Base-by-base conservation (phyloP, 345 rosid genomes). In the Turnera subulata region DNA sequence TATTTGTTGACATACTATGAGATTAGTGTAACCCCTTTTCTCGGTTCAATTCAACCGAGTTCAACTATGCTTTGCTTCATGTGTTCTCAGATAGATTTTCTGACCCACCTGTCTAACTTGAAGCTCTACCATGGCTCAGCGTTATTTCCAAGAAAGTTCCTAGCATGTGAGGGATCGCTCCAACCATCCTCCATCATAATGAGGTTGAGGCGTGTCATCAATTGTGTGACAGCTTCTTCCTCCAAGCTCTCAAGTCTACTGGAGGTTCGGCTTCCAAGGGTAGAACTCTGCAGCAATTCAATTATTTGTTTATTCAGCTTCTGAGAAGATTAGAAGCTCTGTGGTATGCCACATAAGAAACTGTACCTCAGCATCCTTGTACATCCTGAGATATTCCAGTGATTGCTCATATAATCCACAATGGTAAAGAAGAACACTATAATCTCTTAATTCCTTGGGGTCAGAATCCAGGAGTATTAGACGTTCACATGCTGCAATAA, bases 391-490 rank as follows among this genome's bases (percentile, higher is more conserved):
- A 71, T 70, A 78, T 32, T 70, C 66, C 54, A 78, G 70, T 6
- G 91, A 71, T 52, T 65, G 82, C 55, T 76, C 78, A 29, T 76
- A 82, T 11, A 80, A 70, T 47, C 85, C 85, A 19, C 88, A 82
- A 43, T 85, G 91, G 60, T 85, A 82, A 12, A 85, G 82, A 66
- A 85, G 85, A 60, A 76, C 62, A 70, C 85, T 73, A 69, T 82
- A 82, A 70, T 85, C 91, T 59, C 91, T 76, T 62, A 76, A 56
- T 62, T 85, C 91, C 46, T 60, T 71, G 1, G 81, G 74, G 62
- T 85, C 80, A 33, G 69, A 55, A 50, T 67, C 62, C 18, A 85
- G 55, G 63, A 80, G 76, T 57, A 85, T 76, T n/a, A 80, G 76
- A 11, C 82, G 85, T 69, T 84, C 91, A 50, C 88, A 82, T 50